Conservation (phyloP, 2,329 filamentous ascomycete genomes). For the Capronia coronata region DNA sequence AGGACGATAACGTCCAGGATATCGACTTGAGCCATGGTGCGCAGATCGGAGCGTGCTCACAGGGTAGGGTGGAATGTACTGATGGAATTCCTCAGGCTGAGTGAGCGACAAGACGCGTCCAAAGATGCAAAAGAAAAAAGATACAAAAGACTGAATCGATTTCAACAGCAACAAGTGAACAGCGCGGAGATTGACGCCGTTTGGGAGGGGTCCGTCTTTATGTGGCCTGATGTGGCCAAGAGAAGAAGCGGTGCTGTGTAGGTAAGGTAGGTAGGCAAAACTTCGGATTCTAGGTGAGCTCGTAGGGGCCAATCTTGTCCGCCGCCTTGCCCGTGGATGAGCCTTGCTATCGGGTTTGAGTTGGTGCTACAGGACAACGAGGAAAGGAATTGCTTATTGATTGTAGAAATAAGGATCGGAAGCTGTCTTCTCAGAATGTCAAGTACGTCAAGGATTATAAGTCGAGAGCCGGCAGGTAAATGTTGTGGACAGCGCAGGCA, state of each 20-base stretch:
- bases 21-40: slow-evolving; percentile 84
- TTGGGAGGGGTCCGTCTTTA: slow-evolving; percentile 10
- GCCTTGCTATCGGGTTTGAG: too few species aligned
- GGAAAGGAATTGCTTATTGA: too few species aligned
- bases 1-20: slow-evolving; percentile 93
- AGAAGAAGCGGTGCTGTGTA: slow-evolving; percentile 1
- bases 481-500: background rate
- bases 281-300: background rate
- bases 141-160: background rate
- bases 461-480: too few species aligned
- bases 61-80: background rate
- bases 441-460: slow-evolving; percentile 1
- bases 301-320: too few species aligned
- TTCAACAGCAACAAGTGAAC: slow-evolving; percentile 8
- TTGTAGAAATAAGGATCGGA: too few species aligned
- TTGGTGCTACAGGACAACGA: too few species aligned
- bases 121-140: background rate
- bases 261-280: background rate
- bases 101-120: background rate
- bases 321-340: too few species aligned
- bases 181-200: slow-evolving; percentile 15
- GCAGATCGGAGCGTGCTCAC: slow-evolving; percentile 1
- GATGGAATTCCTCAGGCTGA: background rate
- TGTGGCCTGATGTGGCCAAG: slow-evolving; percentile 26
- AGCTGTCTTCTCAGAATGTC: background rate